These are phyloP conservation scores for Jimgerdemannia lactiflua DNA, from an alignment of 192 early-diverging fungal species.

Conservation along the genomic window DNA sequence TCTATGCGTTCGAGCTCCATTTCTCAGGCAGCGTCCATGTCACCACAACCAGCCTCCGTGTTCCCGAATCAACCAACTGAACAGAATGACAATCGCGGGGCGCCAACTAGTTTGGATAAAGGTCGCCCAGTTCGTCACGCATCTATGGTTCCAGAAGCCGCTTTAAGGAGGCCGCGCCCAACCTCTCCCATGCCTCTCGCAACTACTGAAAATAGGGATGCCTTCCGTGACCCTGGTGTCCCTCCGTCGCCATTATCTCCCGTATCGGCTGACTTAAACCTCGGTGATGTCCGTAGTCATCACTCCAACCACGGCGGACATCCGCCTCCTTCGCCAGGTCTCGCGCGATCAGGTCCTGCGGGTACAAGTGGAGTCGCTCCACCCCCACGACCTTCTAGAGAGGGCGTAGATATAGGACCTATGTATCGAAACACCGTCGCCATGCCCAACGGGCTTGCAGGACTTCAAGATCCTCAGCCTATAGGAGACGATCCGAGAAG, in stretches of 20 bases:
- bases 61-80: not conserved
- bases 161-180: conserved; percentile 16
- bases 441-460: conserved; percentile 6
- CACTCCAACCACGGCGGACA: not conserved
- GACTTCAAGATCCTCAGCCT: not conserved
- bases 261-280: not conserved
- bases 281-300: not conserved
- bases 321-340: conserved; percentile 5
- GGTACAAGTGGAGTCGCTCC: conserved; percentile 27
- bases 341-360: not conserved
- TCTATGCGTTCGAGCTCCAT: not conserved
- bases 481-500: not conserved
- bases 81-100: not conserved
- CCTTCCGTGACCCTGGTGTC: not conserved
- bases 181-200: conserved; percentile 17
- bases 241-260: not conserved
- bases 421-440: not conserved
- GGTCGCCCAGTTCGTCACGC: conserved; percentile 20
- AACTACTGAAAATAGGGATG: conserved; percentile 2
- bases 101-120: not conserved
- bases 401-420: conserved; percentile 28
- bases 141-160: conserved; percentile 21
- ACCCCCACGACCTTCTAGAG: conserved; percentile 27
- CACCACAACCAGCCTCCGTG: not conserved
- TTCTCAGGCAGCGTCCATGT: not conserved